These are phyloP conservation scores for Termitomyces sp. DNA, from an alignment of 768 basidiomycete genomes.

Conservation along the genomic window DNA sequence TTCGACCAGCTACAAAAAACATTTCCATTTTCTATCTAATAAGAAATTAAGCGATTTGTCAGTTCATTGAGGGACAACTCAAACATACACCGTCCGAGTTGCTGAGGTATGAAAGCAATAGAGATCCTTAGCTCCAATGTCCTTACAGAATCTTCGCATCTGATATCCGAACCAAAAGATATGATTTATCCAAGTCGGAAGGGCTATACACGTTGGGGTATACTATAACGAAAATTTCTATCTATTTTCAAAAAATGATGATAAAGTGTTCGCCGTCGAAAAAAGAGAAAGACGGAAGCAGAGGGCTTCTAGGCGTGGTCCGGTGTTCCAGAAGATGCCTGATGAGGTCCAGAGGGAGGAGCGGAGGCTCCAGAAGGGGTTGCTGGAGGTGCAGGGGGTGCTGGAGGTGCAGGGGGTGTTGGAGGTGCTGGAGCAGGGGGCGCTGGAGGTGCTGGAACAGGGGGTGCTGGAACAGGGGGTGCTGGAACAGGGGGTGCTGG, in stretches of 20 bases:
- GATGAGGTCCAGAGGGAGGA: slow-evolving; percentile 7
- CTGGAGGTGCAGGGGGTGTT: too few species aligned
- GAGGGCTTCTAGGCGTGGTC: background rate
- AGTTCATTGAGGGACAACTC: too few species aligned
- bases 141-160: background rate
- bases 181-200: background rate
- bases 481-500: too few species aligned
- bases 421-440: background rate
- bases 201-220: background rate
- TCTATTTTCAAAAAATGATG: background rate
- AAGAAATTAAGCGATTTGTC: background rate
- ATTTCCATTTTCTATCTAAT: too few species aligned
- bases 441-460: background rate
- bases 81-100: too few species aligned
- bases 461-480: background rate
- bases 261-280: background rate
- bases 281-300: background rate
- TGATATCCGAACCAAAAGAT: background rate
- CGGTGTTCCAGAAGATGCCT: background rate
- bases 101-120: too few species aligned
- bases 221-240: background rate
- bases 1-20: too few species aligned
- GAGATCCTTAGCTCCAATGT: background rate
- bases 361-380: background rate
- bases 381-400: background rate